Conservation (phyloP, 2,329 filamentous ascomycete genomes). For the Alternaria viburni region DNA sequence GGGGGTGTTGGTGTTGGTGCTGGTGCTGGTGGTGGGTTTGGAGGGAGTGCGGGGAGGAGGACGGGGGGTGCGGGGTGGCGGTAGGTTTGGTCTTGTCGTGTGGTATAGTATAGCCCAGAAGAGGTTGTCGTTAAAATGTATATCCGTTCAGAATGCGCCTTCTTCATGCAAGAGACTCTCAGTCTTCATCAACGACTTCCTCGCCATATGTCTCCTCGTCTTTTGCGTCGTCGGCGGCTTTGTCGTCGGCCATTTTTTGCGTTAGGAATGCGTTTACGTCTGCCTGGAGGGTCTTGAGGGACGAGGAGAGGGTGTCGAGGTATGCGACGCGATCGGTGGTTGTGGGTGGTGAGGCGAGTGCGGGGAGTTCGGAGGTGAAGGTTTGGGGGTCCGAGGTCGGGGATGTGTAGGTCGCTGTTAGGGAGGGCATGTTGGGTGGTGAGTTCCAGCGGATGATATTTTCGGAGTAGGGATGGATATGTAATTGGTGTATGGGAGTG, state of each 20-base stretch:
- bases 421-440: conserved; percentile 30
- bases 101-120: not conserved
- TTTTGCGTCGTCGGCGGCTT: conserved; percentile 51
- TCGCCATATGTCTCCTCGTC: conserved; percentile 83
- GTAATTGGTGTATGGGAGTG: not conserved
- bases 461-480: not conserved
- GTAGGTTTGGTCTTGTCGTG: not conserved
- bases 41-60: conserved; percentile 18
- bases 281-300: conserved; percentile 66
- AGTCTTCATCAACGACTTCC: conserved; percentile 73
- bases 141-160: not conserved
- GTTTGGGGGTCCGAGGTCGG: conserved; percentile 45
- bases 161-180: conserved; percentile 1
- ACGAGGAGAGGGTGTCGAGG: conserved; percentile 64
- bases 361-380: conserved; percentile 32
- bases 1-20: conserved; percentile 32
- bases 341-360: conserved; percentile 27
- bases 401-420: conserved; percentile 64
- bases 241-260: conserved; percentile 75
- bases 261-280: conserved; percentile 75
- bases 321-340: conserved; percentile 63
- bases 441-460: not conserved
- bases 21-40: conserved; percentile 50
- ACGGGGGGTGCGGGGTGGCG: conserved; percentile 6
- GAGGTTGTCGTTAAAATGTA: not conserved